Evolutionary conservation across 176 grass and related monocot genomes (phyloP), one percentile per base, ranked within the genome.

Genomic region (Cenchrus fungigraminus): DNA sequence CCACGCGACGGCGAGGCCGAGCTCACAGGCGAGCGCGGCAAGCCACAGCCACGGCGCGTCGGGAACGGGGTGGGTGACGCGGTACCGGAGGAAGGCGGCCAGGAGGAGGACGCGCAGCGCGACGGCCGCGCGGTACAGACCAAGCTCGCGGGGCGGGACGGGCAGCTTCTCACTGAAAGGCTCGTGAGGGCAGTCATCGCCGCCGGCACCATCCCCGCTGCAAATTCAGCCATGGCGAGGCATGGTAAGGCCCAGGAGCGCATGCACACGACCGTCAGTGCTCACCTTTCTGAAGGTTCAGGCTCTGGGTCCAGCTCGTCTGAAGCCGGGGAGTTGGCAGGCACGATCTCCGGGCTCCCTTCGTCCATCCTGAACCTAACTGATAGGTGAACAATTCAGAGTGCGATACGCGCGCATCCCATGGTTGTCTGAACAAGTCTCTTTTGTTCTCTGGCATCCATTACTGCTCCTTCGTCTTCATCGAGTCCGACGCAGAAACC

Each of bases 21-120:
- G 49, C 83, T 90, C 91, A 76, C 91, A 93, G 4, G 50, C 76
- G 32, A 93, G 68, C 75, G 85, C 84, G 1, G 91, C 76, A 20
- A 80, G 31, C 91, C 91, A 93, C 0, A 93, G 82, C 34, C 79
- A 71, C 10, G 85, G 85, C 17, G 79, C 55, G 67, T 66, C 82
- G 22, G 2, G 22, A 28, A 80, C 79, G 42, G 86, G 88, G 68
- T 86, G 68, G 4, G 64, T 44, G 55, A 77, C 59, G 57, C 91
- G 82, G 79, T 90, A 93, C 52, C 61, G 91, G 79, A 90, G 71
- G 83, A 93, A 93, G 79, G 74, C 73, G 42, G 56, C 88, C 20
- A 93, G 69, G 52, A 89, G 71, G 62, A 83, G 25, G 76, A 56
- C 47, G 43, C 83, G 89, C 28, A 93, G 62, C 67, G 43, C 49